Percentiles rank a stretch among this genome's conserved stretches.
These are phyloP conservation scores for Perkinsus chesapeaki DNA, from an alignment of 169 alveolate genomes.

Conservation along the genomic window DNA sequence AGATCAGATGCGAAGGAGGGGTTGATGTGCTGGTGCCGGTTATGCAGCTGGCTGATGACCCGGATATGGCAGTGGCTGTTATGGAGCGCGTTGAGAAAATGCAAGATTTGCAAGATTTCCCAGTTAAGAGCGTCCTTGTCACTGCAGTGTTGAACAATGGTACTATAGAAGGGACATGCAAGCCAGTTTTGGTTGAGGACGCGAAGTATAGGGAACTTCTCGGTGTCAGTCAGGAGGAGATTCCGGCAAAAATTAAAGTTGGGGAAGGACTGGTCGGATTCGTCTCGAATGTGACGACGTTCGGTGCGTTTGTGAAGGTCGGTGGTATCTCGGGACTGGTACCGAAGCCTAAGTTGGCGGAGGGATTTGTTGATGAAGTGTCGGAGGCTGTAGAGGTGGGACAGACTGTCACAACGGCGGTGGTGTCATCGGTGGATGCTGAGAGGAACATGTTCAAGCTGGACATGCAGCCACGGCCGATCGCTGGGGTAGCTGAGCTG, in stretches of 20 bases:
- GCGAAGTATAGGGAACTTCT: not conserved
- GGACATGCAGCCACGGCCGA: not conserved
- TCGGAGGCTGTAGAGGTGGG: not conserved
- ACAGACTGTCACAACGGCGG: not conserved
- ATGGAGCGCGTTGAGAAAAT: not conserved
- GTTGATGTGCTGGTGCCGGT: not conserved
- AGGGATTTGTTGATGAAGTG: not conserved
- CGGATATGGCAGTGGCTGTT: not conserved
- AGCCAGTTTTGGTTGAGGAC: not conserved
- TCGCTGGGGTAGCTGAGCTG: not conserved
- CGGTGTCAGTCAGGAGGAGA: not conserved
- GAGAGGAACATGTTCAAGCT: not conserved
- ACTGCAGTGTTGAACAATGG: not conserved
- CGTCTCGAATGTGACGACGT: not conserved
- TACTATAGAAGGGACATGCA: not conserved
- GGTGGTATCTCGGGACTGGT: not conserved
- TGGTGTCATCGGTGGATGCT: not conserved
- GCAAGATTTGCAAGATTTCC: not conserved
- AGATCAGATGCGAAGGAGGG: not conserved
- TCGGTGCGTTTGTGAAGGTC: not conserved
- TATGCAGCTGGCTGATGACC: not conserved
- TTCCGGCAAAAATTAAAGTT: not conserved
- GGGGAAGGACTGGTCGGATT: not conserved
- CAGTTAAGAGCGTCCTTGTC: not conserved
- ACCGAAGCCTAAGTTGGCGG: not conserved